These are phyloP conservation scores for Amaranthus palmeri DNA, from an alignment of 148 eudicot genomes.

Conservation along the genomic window DNA sequence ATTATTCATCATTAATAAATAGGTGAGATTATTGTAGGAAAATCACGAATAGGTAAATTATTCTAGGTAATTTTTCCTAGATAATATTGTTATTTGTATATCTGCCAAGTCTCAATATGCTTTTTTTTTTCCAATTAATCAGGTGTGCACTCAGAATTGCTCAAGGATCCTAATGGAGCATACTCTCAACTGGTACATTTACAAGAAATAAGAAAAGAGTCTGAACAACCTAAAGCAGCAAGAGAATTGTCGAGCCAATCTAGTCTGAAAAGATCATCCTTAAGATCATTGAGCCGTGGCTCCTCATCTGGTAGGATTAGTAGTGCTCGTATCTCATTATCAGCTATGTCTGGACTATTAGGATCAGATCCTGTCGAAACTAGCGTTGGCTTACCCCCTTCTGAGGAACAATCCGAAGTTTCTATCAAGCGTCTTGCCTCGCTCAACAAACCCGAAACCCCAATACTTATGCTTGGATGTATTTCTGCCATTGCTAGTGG, in stretches of 20 bases:
- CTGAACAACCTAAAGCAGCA: constrained; percentile 12
- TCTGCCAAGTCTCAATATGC: not conserved
- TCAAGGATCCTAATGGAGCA: constrained; percentile 73
- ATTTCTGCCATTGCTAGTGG: constrained; percentile 27
- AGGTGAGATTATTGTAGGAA: too few relatives aligned
- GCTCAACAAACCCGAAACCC: constrained; percentile 38
- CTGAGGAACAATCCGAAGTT: constrained; percentile 35
- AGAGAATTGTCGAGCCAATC: constrained; percentile 34
- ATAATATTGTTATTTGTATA: too few relatives aligned
- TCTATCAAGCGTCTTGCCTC: constrained; percentile 27
- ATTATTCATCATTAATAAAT: too few relatives aligned
- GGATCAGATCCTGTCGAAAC: constrained; percentile 22
- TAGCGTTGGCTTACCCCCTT: constrained; percentile 5
- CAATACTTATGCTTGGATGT: constrained; percentile 25
- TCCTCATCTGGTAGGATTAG: constrained; percentile 42
- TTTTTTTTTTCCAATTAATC: not conserved
- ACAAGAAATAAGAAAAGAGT: constrained; percentile 50
- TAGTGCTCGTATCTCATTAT: constrained; percentile 31
- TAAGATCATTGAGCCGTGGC: constrained; percentile 44
- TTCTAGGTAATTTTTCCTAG: too few relatives aligned
- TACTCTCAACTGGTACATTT: constrained; percentile 69
- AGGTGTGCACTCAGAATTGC: constrained; percentile 63
- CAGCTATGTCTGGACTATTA: constrained; percentile 34
- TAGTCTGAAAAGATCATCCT: constrained; percentile 41
- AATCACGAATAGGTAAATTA: too few relatives aligned